Evolutionary conservation across 2,329 filamentous ascomycete species (phyloP).

Genomic region (Phoma herbarum): DNA sequence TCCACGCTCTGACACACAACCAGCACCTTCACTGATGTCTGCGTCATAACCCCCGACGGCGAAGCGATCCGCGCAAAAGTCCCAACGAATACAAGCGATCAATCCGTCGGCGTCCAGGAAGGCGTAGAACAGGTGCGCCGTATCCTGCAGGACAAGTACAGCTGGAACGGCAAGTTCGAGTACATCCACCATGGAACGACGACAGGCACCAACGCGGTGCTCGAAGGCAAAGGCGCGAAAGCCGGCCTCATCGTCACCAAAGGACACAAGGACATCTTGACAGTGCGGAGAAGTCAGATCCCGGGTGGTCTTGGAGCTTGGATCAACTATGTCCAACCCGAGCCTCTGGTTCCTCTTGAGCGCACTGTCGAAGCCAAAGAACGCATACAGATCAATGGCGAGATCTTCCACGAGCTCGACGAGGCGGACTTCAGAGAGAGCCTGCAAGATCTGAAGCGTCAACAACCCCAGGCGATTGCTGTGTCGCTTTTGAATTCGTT

Average conservation of each 20-base stretch:
- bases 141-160: conserved; percentile 50
- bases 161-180: conserved; percentile 57
- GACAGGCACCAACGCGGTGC: conserved; percentile 60
- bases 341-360: conserved; percentile 60
- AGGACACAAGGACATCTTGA: conserved; percentile 61
- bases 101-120: conserved; percentile 59
- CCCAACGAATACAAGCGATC: conserved; percentile 56
- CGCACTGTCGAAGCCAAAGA: conserved; percentile 57
- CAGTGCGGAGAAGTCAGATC: conserved; percentile 59
- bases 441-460: conserved; percentile 51
- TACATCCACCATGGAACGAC: conserved; percentile 62
- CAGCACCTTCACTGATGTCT: conserved; percentile 60
- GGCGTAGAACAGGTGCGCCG: conserved; percentile 56
- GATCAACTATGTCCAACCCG: conserved; percentile 59
- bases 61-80: conserved; percentile 58
- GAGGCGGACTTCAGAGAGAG: conserved; percentile 50
- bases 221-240: conserved; percentile 61
- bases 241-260: conserved; percentile 59
- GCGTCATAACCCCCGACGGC: conserved; percentile 57
- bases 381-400: conserved; percentile 56
- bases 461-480: conserved; percentile 57
- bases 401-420: conserved; percentile 54
- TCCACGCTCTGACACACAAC: conserved; percentile 19
- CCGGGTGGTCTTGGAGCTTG: conserved; percentile 61
- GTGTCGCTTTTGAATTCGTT: conserved; percentile 60